Conservation (phyloP, 176 grass and related monocot genomes). For the Phragmites australis region DNA sequence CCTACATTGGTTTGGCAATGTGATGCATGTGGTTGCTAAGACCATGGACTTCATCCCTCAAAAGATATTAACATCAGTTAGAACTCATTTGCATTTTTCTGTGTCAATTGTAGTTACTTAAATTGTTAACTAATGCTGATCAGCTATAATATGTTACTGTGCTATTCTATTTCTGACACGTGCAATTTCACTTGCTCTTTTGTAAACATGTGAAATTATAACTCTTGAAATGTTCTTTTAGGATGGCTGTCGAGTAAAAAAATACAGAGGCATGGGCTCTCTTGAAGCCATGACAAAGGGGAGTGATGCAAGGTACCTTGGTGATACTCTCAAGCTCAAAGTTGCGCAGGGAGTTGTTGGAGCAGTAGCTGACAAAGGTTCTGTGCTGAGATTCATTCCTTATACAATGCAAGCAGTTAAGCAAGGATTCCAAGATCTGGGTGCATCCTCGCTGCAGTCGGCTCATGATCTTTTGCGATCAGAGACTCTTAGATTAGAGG, state of each 20-base stretch:
- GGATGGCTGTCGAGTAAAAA: constrained; percentile 75
- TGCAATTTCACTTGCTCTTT: not conserved
- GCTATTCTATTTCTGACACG: not conserved
- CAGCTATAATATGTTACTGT: not conserved
- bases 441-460: constrained; percentile 75
- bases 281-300: constrained; percentile 96
- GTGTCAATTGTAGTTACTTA: not conserved
- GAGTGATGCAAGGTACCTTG: constrained; percentile 88
- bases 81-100: not conserved
- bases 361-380: constrained; percentile 91
- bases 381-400: constrained; percentile 86
- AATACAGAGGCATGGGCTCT: constrained; percentile 97
- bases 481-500: constrained; percentile 82
- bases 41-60: not conserved
- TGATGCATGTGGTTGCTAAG: not conserved
- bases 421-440: constrained; percentile 97
- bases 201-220: not conserved
- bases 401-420: constrained; percentile 98
- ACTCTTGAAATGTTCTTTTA: constrained; percentile 37
- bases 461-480: constrained; percentile 73
- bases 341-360: constrained; percentile 92
- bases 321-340: constrained; percentile 92
- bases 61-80: not conserved
- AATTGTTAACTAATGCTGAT: constrained; percentile 1
- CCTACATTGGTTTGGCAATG: not conserved